These are phyloP conservation scores for Triticum timopheevii DNA, from an alignment of 176 grass and related monocot genomes.

Conservation along the genomic window DNA sequence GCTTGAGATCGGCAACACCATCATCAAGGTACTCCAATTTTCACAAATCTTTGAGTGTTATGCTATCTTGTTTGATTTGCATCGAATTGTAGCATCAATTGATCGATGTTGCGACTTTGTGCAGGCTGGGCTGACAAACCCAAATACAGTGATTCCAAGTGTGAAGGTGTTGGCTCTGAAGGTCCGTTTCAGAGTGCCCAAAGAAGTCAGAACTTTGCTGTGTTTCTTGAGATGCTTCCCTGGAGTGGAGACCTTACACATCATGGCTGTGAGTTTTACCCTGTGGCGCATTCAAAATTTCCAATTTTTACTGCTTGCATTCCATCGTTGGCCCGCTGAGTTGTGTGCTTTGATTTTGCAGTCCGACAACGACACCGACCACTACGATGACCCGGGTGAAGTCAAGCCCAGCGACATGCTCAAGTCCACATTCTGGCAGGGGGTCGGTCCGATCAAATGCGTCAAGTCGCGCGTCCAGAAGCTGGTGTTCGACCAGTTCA, in stretches of 20 bases:
- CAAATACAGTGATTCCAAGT: background rate
- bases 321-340: background rate
- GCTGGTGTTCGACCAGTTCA: slow-evolving; percentile 28
- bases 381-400: background rate
- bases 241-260: slow-evolving; percentile 9
- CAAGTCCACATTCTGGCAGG: background rate
- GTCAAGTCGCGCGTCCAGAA: slow-evolving; percentile 6
- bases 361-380: slow-evolving; percentile 1
- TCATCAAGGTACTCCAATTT: background rate
- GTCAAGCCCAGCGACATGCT: background rate
- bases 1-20: background rate
- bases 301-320: background rate
- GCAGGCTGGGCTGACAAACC: slow-evolving; percentile 7
- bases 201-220: background rate
- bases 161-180: background rate
- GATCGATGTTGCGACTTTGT: background rate
- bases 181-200: slow-evolving; percentile 4
- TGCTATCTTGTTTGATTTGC: background rate
- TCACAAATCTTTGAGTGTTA: background rate
- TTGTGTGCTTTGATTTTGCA: background rate
- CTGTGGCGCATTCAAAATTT: background rate
- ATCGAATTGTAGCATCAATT: background rate
- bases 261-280: slow-evolving; percentile 3
- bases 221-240: slow-evolving; percentile 35
- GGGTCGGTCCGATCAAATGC: slow-evolving; percentile 2